Evolutionary conservation across 176 grass and related monocot species (phyloP).

Genomic region (Hordeum vulgare): DNA sequence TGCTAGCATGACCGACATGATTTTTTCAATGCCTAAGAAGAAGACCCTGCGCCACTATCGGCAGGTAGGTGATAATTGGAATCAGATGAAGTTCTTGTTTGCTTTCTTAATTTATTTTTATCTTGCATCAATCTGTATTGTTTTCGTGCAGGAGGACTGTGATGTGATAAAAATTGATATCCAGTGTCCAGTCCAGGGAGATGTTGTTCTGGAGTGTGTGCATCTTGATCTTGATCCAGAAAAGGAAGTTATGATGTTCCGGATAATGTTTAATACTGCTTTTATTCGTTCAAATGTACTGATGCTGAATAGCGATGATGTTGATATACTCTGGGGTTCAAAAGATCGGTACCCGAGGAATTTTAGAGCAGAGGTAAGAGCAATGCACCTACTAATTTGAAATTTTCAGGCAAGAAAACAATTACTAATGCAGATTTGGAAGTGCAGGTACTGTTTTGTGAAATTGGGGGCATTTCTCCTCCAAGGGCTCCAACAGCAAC

Average conservation of each 20-base stretch:
- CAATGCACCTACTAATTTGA: not conserved
- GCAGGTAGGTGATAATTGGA: conserved; percentile 47
- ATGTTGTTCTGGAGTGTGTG: conserved; percentile 96
- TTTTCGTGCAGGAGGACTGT: conserved; percentile 70
- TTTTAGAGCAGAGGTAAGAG: conserved; percentile 88
- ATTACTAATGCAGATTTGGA: conserved; percentile 16
- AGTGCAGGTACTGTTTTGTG: conserved; percentile 88
- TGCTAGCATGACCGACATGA: conserved; percentile 41
- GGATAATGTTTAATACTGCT: conserved; percentile 96
- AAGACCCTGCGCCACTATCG: conserved; percentile 81
- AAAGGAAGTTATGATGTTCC: conserved; percentile 99
- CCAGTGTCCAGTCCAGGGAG: conserved; percentile 93
- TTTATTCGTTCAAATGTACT: conserved; percentile 95
- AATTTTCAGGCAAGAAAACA: not conserved
- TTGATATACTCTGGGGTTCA: conserved; percentile 93
- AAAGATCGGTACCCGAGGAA: conserved; percentile 72
- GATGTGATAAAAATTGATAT: conserved; percentile 99
- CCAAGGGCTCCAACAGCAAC: conserved; percentile 69
- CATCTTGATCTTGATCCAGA: conserved; percentile 94
- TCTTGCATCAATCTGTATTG: not conserved
- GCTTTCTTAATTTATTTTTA: conserved; percentile 8
- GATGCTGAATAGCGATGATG: conserved; percentile 87
- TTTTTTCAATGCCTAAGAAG: conserved; percentile 92
- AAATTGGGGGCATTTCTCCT: conserved; percentile 70
- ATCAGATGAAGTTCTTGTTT: conserved; percentile 17